Conservation (phyloP, 139 green algal genomes). For the Picochlorum sp. region DNA sequence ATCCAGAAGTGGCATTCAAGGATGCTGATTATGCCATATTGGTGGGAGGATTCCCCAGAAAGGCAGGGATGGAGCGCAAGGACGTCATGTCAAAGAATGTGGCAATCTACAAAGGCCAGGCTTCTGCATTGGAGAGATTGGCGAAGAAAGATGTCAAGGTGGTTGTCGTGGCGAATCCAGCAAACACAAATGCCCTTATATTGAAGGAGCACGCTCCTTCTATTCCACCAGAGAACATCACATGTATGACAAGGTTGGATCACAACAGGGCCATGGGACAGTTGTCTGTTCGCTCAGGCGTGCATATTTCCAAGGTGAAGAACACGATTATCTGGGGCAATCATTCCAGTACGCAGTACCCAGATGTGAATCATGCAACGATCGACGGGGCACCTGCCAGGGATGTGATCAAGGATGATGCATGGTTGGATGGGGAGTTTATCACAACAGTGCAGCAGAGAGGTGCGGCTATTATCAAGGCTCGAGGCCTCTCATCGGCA, state of each 20-base stretch:
- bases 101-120: conserved; percentile 82
- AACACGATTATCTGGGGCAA: conserved; percentile 98
- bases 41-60: conserved; percentile 78
- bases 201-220: conserved; percentile 70
- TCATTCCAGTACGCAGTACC: conserved; percentile 88
- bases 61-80: conserved; percentile 89
- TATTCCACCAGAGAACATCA: conserved; percentile 86
- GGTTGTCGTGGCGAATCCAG: conserved; percentile 92
- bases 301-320: conserved; percentile 63
- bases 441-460: conserved; percentile 83
- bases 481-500: conserved; percentile 69
- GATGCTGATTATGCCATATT: conserved; percentile 87
- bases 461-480: conserved; percentile 90
- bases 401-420: conserved; percentile 50
- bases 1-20: conserved; percentile 69
- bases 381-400: conserved; percentile 65
- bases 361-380: conserved; percentile 87
- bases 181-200: conserved; percentile 92
- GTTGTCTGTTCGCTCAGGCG: conserved; percentile 56
- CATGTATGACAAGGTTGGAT: conserved; percentile 85
- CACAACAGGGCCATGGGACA: conserved; percentile 91
- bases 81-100: conserved; percentile 91
- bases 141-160: conserved; percentile 54
- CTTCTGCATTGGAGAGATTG: conserved; percentile 61
- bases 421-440: conserved; percentile 81